A percentile compares a stretch with the other conserved stretches of the same genome.
phyloP scores from a whole-genome alignment of 306 rosid genomes.

The Lotus japonicus region DNA sequence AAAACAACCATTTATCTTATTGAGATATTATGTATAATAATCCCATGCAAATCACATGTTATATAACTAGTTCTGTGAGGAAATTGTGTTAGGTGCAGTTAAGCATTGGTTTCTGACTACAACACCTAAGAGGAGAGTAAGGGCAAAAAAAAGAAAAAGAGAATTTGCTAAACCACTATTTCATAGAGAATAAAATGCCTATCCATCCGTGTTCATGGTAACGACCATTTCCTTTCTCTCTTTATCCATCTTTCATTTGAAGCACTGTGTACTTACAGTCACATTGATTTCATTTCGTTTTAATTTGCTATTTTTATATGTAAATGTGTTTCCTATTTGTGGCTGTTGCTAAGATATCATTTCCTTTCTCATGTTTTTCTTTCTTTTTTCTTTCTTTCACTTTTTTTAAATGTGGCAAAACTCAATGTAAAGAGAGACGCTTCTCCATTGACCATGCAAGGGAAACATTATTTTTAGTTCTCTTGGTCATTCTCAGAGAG shows the following conservation, averaged over 20 bases:
- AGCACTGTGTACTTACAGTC: background rate
- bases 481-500: conserved; percentile 2
- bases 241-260: conserved; percentile 7
- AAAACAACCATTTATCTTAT: too few species aligned
- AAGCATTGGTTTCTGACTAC: background rate
- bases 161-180: background rate
- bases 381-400: background rate
- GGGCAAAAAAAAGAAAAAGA: too few species aligned
- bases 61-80: background rate
- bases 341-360: conserved; percentile 25
- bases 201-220: conserved; percentile 26
- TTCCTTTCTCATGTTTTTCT: conserved; percentile 4
- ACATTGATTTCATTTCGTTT: conserved; percentile 5
- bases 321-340: conserved; percentile 26
- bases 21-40: too few species aligned
- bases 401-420: background rate
- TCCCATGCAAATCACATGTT: too few species aligned
- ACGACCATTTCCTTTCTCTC: conserved; percentile 35
- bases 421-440: background rate
- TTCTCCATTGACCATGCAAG: conserved; percentile 2
- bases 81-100: background rate
- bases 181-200: conserved; percentile 43
- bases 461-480: conserved; percentile 4
- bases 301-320: conserved; percentile 15
- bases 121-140: background rate